Evolutionary conservation across 345 rosid species (phyloP), one percentile per base, ranked within the genome.

Genomic region (Clarkia xantiana): DNA sequence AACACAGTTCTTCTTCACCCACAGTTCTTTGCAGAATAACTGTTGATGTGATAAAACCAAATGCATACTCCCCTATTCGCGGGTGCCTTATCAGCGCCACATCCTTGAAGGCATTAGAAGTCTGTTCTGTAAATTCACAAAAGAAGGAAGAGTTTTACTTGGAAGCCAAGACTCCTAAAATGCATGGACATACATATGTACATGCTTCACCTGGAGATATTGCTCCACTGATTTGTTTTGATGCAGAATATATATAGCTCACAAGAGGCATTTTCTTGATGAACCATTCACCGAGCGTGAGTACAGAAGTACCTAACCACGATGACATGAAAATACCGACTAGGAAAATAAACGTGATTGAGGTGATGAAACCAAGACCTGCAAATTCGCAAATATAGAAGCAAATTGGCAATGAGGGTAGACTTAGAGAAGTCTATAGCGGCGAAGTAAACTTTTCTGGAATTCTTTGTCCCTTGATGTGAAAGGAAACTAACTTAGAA

Each of bases 241-340:
- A 76, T 0, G 78, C 78, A 19, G 65, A 62, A 46, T 70, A 76
- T 20, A 76, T 76, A 52, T 67, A 76, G 54, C 78, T 71, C 52
- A 76, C 70, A 25, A 76, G 68, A 2, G 76, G 82, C 82, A 73
- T 73, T 60, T 67, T 52, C 67, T 70, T 76, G 36, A 76, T 76
- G 60, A 76, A 72, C 74, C 72, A 73, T 62, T 76, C 78, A 0
- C 82, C 74, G 8, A 76, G 71, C 47, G 74, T 53, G 44, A 73
- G 67, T 29, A 76, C 70, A 25, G 76, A 70, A 52, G 76, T 55
- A 45, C 76, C 76, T 67, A 73, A 61, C 78, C 82, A 76, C 9
- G 82, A 76, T 18, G 82, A 76, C 82, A 76, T 73, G 68, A 76
- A 76, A 43, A 73, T 67, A 14, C 78, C 82, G 14, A 73, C 74